Evolutionary conservation across 1,284 basidiomycete species (phyloP), one percentile per base, ranked within the genome.

Genomic region (Trametes hirsuta): DNA sequence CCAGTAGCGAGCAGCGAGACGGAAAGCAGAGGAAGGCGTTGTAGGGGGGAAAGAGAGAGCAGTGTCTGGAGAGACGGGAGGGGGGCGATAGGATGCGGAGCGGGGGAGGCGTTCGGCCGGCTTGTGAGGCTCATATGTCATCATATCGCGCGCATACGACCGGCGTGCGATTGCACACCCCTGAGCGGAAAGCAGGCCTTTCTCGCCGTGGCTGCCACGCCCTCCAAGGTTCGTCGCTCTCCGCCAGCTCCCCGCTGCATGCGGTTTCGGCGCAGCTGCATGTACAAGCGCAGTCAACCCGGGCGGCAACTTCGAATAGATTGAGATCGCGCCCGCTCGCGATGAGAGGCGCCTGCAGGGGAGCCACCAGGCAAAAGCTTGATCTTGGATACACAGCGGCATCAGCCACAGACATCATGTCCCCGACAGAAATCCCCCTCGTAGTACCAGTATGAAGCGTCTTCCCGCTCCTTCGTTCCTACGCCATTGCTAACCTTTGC

Each of bases 111-210:
- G 47, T 41, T 45, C 53, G 47, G 52, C 53, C 36, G 53, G 37
- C n/a, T 24, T 5, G 37, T 3, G 6, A 15, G n/a, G 25, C 34
- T 24, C 24, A 18, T 47, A 57, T 57, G 55, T 51, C 55, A 57
- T 57, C 55, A 57, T 56, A 30, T 44, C 35, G 46, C 18, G 35
- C 44, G 47, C 22, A 40, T 41, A 40, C 25, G 49, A 30, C 54
- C 30, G 10, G 14, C 37, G 54, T 49, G 39, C 47, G 54, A 41
- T 15, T 22, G 41, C 50, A 37, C 18, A 22, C 36, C 41, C 41
- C 41, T n/a, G 41, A n/a, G 41, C 41, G 41, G 41, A 42, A 40
- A 42, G n/a, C 18, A 4, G 14, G 21, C 41, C 15, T 2, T 10
- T 21, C 14, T 18, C 41, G 30, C 30, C 30, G 30, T 30, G 30